Conservation (phyloP, 2,329 filamentous ascomycete species). For the Fusarium sp. region DNA sequence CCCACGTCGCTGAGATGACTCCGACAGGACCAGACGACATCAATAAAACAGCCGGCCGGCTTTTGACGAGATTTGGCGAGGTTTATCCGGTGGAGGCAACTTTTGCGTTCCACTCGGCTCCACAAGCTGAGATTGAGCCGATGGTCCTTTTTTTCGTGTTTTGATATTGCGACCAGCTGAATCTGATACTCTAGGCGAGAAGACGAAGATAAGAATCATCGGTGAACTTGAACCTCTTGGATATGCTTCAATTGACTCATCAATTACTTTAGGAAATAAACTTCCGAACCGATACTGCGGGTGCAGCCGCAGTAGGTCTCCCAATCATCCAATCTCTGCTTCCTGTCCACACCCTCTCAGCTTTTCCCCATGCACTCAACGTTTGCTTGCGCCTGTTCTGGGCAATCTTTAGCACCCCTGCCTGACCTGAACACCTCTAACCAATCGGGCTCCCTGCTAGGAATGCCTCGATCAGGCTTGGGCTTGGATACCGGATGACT, state of each 20-base stretch:
- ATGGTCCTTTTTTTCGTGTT: slow-evolving; percentile 3
- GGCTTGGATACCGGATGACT: slow-evolving; percentile 10
- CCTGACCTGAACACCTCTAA: not conserved
- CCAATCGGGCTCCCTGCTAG: not conserved
- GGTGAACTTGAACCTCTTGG: too few species aligned
- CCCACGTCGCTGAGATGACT: not conserved
- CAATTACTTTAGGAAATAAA: not conserved
- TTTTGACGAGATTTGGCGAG: not conserved
- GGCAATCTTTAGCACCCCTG: slow-evolving; percentile 1
- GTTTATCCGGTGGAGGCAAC: slow-evolving; percentile 3
- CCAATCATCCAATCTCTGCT: not conserved
- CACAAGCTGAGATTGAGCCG: slow-evolving; percentile 8
- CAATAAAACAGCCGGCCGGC: not conserved
- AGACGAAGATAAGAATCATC: not conserved
- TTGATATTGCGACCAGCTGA: slow-evolving; percentile 8
- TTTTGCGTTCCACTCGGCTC: not conserved
- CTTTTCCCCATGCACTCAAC: slow-evolving; percentile 1
- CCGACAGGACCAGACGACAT: not conserved
- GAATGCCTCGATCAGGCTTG: not conserved
- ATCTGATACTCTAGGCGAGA: slow-evolving; percentile 1
- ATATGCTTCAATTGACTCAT: not conserved
- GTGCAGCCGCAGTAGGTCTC: slow-evolving; percentile 1
- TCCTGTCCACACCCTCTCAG: slow-evolving; percentile 6
- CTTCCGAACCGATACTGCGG: slow-evolving; percentile 5
- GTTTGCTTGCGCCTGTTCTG: not conserved